Conservation (phyloP, 768 basidiomycete species). For the Lentinula detonsa region DNA sequence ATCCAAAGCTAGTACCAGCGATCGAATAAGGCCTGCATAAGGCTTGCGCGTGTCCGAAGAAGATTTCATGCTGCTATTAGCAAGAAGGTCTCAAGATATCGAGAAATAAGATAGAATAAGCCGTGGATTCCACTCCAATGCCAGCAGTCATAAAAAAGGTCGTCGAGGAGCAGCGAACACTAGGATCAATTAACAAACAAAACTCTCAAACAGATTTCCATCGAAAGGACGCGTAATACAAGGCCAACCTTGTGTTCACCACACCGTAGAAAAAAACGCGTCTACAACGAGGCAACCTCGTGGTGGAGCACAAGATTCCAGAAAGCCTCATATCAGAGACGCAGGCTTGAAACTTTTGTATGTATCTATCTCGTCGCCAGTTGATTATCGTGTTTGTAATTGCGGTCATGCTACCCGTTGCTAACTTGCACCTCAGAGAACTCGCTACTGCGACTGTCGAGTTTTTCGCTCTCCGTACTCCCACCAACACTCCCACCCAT, state of each 20-base stretch:
- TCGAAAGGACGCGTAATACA: neutral
- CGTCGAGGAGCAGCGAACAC: neutral
- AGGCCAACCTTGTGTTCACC: neutral
- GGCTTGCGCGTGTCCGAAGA: slow-evolving; percentile 67
- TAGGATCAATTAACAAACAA: neutral
- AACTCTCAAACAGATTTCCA: neutral
- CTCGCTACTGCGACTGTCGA: slow-evolving; percentile 54
- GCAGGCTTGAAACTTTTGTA: neutral
- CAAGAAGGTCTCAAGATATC: slow-evolving; percentile 3
- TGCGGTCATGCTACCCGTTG: slow-evolving; percentile 36
- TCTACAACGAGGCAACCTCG: slow-evolving; percentile 8
- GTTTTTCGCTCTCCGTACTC: slow-evolving; percentile 46
- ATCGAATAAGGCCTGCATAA: slow-evolving; percentile 55
- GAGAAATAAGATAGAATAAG: slow-evolving; percentile 5
- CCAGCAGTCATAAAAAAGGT: neutral
- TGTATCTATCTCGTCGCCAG: neutral
- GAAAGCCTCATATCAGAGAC: neutral
- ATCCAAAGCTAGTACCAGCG: slow-evolving; percentile 74
- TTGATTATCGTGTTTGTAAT: slow-evolving; percentile 10
- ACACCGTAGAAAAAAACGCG: slow-evolving; percentile 2
- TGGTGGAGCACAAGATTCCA: slow-evolving; percentile 1
- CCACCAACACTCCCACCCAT: slow-evolving; percentile 21
- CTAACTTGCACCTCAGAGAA: slow-evolving; percentile 39
- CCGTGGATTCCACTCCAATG: neutral
- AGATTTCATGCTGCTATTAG: slow-evolving; percentile 35